Conservation (phyloP, 139 green algal species). For the Tetratostichococcus sp. region DNA sequence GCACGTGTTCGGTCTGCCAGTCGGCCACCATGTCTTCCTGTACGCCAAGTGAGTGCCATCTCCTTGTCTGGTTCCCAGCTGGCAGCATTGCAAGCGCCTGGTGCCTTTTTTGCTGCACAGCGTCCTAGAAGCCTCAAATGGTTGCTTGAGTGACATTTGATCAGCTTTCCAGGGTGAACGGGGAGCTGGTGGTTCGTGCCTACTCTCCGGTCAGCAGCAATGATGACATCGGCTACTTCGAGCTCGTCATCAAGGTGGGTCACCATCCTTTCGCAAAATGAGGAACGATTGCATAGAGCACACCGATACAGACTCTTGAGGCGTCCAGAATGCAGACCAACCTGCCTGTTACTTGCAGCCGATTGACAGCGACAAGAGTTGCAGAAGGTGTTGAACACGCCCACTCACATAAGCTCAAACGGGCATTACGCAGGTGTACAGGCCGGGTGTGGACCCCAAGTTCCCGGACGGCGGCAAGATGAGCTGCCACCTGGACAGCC, state of each 20-base stretch:
- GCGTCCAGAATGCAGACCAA: too few relatives aligned
- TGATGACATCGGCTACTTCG: slow-evolving; percentile 84
- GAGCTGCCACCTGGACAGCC: slow-evolving; percentile 61
- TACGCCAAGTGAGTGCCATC: slow-evolving; percentile 56
- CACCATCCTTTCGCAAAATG: too few relatives aligned
- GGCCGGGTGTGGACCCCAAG: neutral
- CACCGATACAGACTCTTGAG: too few relatives aligned
- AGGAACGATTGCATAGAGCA: too few relatives aligned
- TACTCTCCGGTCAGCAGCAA: slow-evolving; percentile 92
- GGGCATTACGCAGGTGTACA: neutral
- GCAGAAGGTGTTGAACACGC: too few relatives aligned
- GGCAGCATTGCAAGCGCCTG: too few relatives aligned
- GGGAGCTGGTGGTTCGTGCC: slow-evolving; percentile 88
- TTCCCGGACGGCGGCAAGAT: slow-evolving; percentile 25
- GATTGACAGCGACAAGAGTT: too few relatives aligned
- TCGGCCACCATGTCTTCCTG: slow-evolving; percentile 94
- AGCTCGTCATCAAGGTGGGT: slow-evolving; percentile 93
- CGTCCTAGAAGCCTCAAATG: neutral
- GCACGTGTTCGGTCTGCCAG: slow-evolving; percentile 87
- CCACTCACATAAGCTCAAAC: too few relatives aligned
- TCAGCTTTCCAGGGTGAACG: slow-evolving; percentile 50
- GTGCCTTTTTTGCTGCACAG: too few relatives aligned
- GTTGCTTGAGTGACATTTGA: too few relatives aligned
- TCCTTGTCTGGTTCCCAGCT: too few relatives aligned
- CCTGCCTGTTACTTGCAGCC: too few relatives aligned